Evolutionary conservation across 257 asterid genomes (phyloP).

Genomic region (Primulina huaijiensis): DNA sequence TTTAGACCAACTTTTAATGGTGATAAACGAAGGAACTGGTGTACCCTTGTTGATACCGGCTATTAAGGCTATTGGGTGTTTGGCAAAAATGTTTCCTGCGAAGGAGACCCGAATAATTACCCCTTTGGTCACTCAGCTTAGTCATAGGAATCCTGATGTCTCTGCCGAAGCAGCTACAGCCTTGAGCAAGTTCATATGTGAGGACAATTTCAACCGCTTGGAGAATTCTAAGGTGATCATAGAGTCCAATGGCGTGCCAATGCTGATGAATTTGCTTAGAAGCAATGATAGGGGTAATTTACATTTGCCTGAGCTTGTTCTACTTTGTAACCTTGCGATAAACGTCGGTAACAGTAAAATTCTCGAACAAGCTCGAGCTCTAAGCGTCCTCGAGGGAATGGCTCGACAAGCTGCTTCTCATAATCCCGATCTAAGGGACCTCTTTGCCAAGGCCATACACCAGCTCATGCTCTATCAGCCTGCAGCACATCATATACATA

Average conservation of each 20-base stretch:
- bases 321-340: slow-evolving; percentile 51
- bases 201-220: slow-evolving; percentile 42
- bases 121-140: slow-evolving; percentile 42
- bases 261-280: slow-evolving; percentile 40
- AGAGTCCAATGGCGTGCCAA: slow-evolving; percentile 52
- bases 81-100: slow-evolving; percentile 55
- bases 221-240: slow-evolving; percentile 48
- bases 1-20: slow-evolving; percentile 59
- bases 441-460: slow-evolving; percentile 57
- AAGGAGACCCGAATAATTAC: slow-evolving; percentile 44
- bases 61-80: slow-evolving; percentile 46
- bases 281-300: slow-evolving; percentile 23
- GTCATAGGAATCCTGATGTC: slow-evolving; percentile 28
- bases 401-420: slow-evolving; percentile 34
- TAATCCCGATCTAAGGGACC: slow-evolving; percentile 44
- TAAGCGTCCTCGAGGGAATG: slow-evolving; percentile 46
- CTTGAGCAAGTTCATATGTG: slow-evolving; percentile 45
- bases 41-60: slow-evolving; percentile 35
- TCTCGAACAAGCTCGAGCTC: slow-evolving; percentile 42
- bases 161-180: slow-evolving; percentile 45
- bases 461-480: slow-evolving; percentile 55
- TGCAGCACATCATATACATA: slow-evolving; percentile 35
- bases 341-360: slow-evolving; percentile 51
- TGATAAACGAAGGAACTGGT: slow-evolving; percentile 36
- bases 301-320: slow-evolving; percentile 40